Conservation (phyloP, 768 basidiomycete genomes). For the Phlebiopsis gigantea region DNA sequence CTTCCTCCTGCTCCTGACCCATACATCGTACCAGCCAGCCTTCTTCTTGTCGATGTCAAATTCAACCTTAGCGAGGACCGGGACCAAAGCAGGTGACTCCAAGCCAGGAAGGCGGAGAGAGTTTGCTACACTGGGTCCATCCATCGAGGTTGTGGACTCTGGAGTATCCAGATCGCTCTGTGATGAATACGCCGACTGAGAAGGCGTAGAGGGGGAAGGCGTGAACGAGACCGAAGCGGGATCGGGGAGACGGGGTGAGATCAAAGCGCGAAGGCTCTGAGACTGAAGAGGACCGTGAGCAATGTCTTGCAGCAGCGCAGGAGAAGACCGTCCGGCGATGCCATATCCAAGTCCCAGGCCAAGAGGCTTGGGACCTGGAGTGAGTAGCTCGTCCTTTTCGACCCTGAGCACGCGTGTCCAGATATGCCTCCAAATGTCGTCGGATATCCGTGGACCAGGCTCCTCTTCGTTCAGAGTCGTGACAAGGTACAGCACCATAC, state of each 20-base stretch:
- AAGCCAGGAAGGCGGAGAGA: slow-evolving; percentile 66
- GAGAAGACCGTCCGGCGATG: slow-evolving; percentile 19
- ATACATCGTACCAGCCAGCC: slow-evolving; percentile 85
- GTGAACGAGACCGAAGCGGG: slow-evolving; percentile 36
- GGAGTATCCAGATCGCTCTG: slow-evolving; percentile 41
- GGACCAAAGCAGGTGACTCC: slow-evolving; percentile 58
- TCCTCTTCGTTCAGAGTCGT: slow-evolving; percentile 34
- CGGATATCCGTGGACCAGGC: slow-evolving; percentile 78
- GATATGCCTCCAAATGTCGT: slow-evolving; percentile 84
- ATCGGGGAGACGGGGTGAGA: slow-evolving; percentile 38
- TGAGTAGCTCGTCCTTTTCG: slow-evolving; percentile 43
- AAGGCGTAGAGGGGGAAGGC: slow-evolving; percentile 36
- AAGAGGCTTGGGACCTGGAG: slow-evolving; percentile 32
- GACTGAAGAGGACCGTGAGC: slow-evolving; percentile 12
- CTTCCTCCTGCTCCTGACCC: slow-evolving; percentile 60
- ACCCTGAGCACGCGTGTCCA: slow-evolving; percentile 67
- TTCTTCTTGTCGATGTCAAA: slow-evolving; percentile 84
- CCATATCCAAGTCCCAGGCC: slow-evolving; percentile 37
- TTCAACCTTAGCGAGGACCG: slow-evolving; percentile 90
- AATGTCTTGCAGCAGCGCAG: slow-evolving; percentile 29
- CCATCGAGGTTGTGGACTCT: slow-evolving; percentile 36
- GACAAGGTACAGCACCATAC: slow-evolving; percentile 80
- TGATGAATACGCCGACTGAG: slow-evolving; percentile 32
- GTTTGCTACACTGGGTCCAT: slow-evolving; percentile 30
- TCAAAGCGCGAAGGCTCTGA: slow-evolving; percentile 38